Base-by-base conservation (phyloP, 2,329 filamentous ascomycete species). In the Pseudogymnoascus sp. region DNA sequence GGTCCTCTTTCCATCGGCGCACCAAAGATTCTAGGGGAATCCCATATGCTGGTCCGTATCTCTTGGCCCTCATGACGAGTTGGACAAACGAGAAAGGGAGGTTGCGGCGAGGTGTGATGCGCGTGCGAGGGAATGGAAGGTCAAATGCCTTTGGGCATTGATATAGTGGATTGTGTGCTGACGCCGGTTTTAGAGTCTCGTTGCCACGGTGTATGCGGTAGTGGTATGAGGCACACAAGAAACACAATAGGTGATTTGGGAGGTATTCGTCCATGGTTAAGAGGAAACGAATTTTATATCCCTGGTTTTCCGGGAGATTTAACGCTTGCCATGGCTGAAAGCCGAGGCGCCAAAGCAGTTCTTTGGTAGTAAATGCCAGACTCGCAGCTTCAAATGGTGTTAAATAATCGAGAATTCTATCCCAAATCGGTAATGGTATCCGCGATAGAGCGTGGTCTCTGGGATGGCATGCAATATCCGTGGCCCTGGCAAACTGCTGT, bases 41-140 rank as follows among this genome's bases (percentile, higher is more conserved):
- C 28, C 81, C 81, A 66, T 82, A 77, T 2, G 64, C 61, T 0
- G 76, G 72, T 1, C 75, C 74, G 67, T 78, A 79, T n/a, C 74
- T 74, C 61, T 75, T 71, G 4, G 77, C 76, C 32, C 82, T 77
- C 41, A 79, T 72, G 3, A 73, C 76, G n/a, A 86, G 76, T 67
- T 86, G 83, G 1, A 83, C 76, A 64, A 84, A 85, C 11, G 79
- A 71, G 69, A 82, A 85, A 2, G 81, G 80, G 0, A 86, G 72
- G n/a, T 72, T 76, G 60, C 82, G 79, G 39, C 76, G 79, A 35
- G 81, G 78, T 5, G 79, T 78, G 25, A 86, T 75, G 6, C 82
- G 77, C 22, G 77, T 77, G 25, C 79, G 77, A 2, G 82, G 79
- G 18, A 35, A 38, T 1, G 79, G 74, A 12, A 73, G 72, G 14